Evolutionary conservation across 768 basidiomycete genomes (phyloP).

Genomic region (Suillus tomentosus): DNA sequence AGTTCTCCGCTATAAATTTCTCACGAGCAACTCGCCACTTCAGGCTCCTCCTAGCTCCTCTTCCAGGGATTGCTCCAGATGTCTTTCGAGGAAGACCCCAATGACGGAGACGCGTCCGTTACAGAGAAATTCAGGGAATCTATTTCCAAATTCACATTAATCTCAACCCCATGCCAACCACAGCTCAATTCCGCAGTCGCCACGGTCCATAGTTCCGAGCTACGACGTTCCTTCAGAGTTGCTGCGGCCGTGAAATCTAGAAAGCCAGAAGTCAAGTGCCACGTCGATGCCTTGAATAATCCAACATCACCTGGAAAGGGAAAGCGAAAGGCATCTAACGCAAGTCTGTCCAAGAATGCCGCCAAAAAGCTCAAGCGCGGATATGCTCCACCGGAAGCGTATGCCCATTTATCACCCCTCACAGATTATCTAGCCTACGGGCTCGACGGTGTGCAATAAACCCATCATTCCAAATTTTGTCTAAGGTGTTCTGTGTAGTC

Average conservation of each 20-base stretch:
- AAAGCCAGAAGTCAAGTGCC: not conserved
- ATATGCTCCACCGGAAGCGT: constrained; percentile 53
- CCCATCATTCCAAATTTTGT: not conserved
- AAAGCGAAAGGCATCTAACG: not conserved
- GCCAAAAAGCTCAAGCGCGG: constrained; percentile 40
- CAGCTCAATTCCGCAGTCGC: not conserved
- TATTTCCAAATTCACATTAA: not conserved
- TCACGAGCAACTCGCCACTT: not conserved
- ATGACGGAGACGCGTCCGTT: not conserved
- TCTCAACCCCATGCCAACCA: not conserved
- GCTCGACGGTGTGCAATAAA: constrained; percentile 54
- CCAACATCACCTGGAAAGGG: not conserved
- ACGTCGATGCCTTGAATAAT: not conserved
- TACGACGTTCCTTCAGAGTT: not conserved
- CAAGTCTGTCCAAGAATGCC: not conserved
- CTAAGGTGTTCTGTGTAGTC: constrained; percentile 42
- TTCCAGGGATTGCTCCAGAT: not conserved
- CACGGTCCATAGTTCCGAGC: not conserved
- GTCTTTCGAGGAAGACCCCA: not conserved
- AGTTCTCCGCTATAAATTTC: not conserved
- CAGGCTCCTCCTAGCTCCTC: not conserved
- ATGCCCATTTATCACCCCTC: constrained; percentile 51
- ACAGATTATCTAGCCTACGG: constrained; percentile 53
- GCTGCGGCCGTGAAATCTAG: not conserved
- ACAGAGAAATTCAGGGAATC: not conserved